These are phyloP conservation scores for Auricularia sp. DNA, from an alignment of 768 basidiomycete species.

Conservation along the genomic window DNA sequence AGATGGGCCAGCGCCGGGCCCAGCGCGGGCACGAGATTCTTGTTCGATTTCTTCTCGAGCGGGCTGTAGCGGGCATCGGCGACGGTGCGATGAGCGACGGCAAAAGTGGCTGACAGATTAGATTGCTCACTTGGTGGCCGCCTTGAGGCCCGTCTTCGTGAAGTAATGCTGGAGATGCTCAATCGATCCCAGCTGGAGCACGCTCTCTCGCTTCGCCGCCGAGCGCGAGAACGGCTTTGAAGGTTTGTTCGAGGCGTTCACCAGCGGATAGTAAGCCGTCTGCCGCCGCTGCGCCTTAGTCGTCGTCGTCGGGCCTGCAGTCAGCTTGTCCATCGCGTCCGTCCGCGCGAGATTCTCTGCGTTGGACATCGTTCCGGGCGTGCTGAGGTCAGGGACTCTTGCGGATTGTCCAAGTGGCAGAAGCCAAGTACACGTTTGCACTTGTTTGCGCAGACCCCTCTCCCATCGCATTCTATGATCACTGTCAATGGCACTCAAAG, in stretches of 20 bases:
- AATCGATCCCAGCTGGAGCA: constrained; percentile 91
- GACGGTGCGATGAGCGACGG: neutral
- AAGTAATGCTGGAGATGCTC: constrained; percentile 94
- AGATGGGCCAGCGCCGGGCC: constrained; percentile 43
- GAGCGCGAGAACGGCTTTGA: constrained; percentile 82
- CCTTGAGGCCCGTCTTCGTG: constrained; percentile 72
- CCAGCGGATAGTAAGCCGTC: constrained; percentile 70
- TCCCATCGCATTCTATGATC: too few species aligned
- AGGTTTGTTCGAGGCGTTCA: constrained; percentile 59
- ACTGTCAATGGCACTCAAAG: too few species aligned
- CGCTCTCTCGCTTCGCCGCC: constrained; percentile 87
- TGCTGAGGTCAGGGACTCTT: neutral
- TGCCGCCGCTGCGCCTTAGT: constrained; percentile 36
- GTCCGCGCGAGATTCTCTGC: neutral
- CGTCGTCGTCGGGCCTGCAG: neutral
- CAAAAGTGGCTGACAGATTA: neutral
- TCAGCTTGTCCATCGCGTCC: constrained; percentile 1
- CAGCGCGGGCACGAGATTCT: constrained; percentile 67
- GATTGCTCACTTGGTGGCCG: constrained; percentile 56
- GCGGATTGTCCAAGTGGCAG: neutral
- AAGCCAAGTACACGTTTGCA: neutral
- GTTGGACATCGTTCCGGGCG: neutral
- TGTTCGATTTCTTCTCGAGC: constrained; percentile 33
- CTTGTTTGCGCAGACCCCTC: neutral
- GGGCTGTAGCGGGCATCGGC: neutral